Conservation (phyloP, 73 alveolate genomes). For the Uronychia binucleata region DNA sequence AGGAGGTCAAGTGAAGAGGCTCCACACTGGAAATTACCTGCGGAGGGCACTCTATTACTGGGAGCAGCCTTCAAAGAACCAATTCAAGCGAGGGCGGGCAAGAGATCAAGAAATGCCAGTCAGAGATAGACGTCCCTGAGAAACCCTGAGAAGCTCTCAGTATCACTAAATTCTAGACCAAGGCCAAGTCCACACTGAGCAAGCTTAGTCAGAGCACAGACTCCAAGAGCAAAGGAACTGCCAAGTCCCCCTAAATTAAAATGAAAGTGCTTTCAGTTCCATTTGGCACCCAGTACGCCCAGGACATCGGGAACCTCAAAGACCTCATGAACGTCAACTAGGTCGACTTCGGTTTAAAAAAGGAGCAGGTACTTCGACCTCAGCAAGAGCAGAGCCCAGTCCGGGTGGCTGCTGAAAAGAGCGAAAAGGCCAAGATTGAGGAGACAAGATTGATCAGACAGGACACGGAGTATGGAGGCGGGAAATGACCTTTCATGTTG, state of each 20-base stretch:
- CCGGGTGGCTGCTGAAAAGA: neutral
- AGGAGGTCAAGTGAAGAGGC: no score
- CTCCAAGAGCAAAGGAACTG: neutral
- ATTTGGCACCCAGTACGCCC: neutral
- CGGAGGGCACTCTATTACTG: no score
- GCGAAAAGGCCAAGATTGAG: neutral
- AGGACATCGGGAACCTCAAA: neutral
- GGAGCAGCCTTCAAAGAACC: no score
- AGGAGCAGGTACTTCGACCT: neutral
- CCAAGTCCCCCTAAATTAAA: neutral
- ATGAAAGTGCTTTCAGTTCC: neutral
- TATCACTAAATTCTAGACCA: no score
- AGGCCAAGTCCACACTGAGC: no score
- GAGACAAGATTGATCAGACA: neutral
- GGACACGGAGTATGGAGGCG: neutral
- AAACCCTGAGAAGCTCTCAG: no score
- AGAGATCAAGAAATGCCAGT: no score
- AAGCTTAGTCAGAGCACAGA: no score
- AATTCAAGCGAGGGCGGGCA: no score
- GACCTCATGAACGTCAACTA: neutral
- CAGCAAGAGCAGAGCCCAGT: neutral
- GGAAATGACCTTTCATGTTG: neutral
- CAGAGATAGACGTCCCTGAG: no score
- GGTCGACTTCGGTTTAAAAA: neutral
- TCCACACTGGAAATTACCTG: no score